phyloP scores from a whole-genome alignment of 257 asterid genomes.

The Agastache rugosa region DNA sequence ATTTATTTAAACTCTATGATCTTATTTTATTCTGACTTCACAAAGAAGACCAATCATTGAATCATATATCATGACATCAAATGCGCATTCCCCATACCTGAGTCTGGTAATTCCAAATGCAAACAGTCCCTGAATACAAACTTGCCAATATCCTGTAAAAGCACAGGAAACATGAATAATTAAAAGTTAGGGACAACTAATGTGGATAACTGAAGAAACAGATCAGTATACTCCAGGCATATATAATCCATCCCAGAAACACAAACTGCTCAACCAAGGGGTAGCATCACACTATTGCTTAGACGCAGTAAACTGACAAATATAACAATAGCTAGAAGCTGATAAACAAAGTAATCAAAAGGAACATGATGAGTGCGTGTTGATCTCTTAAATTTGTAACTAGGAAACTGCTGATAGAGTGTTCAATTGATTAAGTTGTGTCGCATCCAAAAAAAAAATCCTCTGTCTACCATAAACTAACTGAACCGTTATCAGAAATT shows the following conservation, averaged over 20 bases:
- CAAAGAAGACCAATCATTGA: slow-evolving; percentile 25
- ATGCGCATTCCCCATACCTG: slow-evolving; percentile 60
- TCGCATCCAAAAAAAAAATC: not conserved
- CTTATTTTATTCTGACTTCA: slow-evolving; percentile 19
- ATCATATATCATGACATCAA: slow-evolving; percentile 16
- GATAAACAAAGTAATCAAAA: not conserved
- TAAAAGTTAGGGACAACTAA: slow-evolving; percentile 17
- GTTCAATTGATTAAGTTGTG: not conserved
- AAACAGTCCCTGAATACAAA: slow-evolving; percentile 87
- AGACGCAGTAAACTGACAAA: slow-evolving; percentile 17
- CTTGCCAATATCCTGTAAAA: slow-evolving; percentile 84
- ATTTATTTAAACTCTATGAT: slow-evolving; percentile 21
- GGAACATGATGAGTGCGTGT: not conserved
- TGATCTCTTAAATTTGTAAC: slow-evolving; percentile 6
- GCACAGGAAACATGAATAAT: slow-evolving; percentile 31
- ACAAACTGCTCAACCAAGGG: not conserved
- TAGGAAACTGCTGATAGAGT: slow-evolving; percentile 4
- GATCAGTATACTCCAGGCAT: not conserved
- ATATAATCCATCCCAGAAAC: slow-evolving; percentile 1
- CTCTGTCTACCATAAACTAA: slow-evolving; percentile 13
- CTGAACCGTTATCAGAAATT: slow-evolving; percentile 8
- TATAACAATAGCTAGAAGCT: not conserved
- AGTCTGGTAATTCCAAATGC: slow-evolving; percentile 95
- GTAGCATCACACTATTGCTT: not conserved
- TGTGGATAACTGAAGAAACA: slow-evolving; percentile 9